Evolutionary conservation across 495 filamentous ascomycete species (phyloP), one percentile per base, ranked within the genome.

Genomic region (Penicillium bovifimosum): DNA sequence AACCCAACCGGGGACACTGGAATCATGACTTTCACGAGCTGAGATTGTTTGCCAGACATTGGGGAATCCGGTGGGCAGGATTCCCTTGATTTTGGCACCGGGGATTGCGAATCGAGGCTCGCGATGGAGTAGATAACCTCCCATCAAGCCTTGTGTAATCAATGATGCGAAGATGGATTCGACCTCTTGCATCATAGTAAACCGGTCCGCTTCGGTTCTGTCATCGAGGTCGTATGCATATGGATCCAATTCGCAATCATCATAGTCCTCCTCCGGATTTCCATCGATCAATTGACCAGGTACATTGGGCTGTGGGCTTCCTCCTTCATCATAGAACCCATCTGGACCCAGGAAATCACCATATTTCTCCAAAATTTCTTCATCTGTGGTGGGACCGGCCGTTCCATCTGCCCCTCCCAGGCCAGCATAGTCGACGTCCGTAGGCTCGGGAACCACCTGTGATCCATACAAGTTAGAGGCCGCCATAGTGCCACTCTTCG

Each of bases 111-210:
- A 95, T 16, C 83, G 81, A 26, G 75, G 78, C 57, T 84, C 83
- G 29, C 77, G 72, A 58, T 93, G 87, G 9, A 87, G 87, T 18
- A 96, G 78, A 57, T 91, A 98, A 5, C 93, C 93, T 50, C 85
- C 83, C 44, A 96, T 76, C n/a, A 96, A 73, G 7, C 85, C 86
- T 65, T 95, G 89, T 26, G 85, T 83, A 13, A 95, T 78, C 6
- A 96, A 73, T 1, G 85, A 86, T 1, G 87, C 79, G 9, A 95
- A 74, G 3, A 90, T 82, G 2, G 78, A 81, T 68, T 96, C 93
- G n/a, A 96, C 75, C 56, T 86, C 85, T 1, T 79, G 68, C 61
- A 85, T 73, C 35, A 81, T 69, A 11, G 82, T 72, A 35, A 72
- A 65, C 38, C 64, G 27, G 60, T 80, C 62, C 26, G 53, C 24